Evolutionary conservation across 148 eudicot species (phyloP).

Genomic region (Silene conica): DNA sequence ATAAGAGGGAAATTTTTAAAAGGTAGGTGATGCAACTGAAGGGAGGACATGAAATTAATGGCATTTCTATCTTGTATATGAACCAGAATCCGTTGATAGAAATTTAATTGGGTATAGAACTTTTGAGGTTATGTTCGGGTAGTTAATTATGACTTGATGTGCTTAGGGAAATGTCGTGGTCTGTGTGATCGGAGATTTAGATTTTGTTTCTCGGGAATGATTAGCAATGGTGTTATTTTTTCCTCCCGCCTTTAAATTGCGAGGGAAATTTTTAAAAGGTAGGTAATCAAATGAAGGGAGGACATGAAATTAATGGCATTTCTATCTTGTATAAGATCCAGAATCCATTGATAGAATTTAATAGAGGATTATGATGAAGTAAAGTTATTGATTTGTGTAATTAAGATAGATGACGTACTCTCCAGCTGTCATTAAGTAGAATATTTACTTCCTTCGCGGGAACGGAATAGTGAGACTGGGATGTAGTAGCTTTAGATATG

Average conservation of each 20-base stretch:
- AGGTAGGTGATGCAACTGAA: background rate
- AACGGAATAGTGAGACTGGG: background rate
- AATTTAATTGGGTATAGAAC: background rate
- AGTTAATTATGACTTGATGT: background rate
- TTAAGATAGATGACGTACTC: background rate
- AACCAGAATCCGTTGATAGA: background rate
- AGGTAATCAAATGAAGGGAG: background rate
- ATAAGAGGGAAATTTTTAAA: background rate
- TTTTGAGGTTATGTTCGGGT: background rate
- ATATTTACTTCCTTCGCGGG: background rate
- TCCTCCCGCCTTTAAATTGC: background rate
- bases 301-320: background rate
- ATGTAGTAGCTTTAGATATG: background rate
- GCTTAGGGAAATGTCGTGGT: background rate
- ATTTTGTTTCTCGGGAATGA: background rate
- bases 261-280: background rate
- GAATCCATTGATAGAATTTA: background rate
- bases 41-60: background rate
- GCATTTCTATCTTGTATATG: background rate
- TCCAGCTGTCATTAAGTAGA: background rate
- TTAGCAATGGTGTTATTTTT: background rate
- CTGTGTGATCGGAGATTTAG: background rate
- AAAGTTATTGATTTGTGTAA: background rate
- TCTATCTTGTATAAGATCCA: background rate
- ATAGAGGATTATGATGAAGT: background rate